Evolutionary conservation across 2,329 filamentous ascomycete genomes (phyloP).

Genomic region (Penicillium griseofulvum): DNA sequence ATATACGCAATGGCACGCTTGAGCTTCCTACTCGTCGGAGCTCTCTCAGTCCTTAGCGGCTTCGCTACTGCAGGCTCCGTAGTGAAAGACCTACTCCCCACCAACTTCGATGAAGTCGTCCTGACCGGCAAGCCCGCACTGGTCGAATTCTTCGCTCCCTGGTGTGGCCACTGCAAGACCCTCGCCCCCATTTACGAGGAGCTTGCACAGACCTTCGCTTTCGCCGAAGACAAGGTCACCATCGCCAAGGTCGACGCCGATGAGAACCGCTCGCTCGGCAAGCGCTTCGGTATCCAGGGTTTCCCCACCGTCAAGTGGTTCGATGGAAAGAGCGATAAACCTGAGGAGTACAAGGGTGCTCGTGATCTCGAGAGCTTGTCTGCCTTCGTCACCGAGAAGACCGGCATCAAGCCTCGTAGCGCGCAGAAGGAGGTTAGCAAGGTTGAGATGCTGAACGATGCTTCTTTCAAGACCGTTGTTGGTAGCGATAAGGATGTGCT

Average conservation of each 20-base stretch:
- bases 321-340: constrained; percentile 86
- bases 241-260: constrained; percentile 98
- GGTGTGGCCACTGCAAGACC: constrained; percentile 99
- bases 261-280: constrained; percentile 77
- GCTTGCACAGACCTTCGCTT: constrained; percentile 71
- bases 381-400: constrained; percentile 82
- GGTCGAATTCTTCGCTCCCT: constrained; percentile 97
- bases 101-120: constrained; percentile 88
- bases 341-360: constrained; percentile 79
- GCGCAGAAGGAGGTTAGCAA: constrained; percentile 63
- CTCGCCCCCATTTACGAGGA: constrained; percentile 95
- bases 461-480: constrained; percentile 71
- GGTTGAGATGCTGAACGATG: constrained; percentile 77
- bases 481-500: constrained; percentile 85
- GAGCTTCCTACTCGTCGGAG: constrained; percentile 46
- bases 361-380: constrained; percentile 83
- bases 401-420: constrained; percentile 72
- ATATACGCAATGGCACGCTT: constrained; percentile 45
- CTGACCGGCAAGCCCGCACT: constrained; percentile 90
- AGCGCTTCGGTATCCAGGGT: constrained; percentile 83
- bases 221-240: constrained; percentile 70
- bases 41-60: constrained; percentile 48
- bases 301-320: constrained; percentile 99
- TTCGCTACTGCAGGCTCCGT: constrained; percentile 69
- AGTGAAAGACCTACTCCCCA: constrained; percentile 83